Conservation (phyloP, 2,329 filamentous ascomycete genomes). For the Ceratocystis destructans region DNA sequence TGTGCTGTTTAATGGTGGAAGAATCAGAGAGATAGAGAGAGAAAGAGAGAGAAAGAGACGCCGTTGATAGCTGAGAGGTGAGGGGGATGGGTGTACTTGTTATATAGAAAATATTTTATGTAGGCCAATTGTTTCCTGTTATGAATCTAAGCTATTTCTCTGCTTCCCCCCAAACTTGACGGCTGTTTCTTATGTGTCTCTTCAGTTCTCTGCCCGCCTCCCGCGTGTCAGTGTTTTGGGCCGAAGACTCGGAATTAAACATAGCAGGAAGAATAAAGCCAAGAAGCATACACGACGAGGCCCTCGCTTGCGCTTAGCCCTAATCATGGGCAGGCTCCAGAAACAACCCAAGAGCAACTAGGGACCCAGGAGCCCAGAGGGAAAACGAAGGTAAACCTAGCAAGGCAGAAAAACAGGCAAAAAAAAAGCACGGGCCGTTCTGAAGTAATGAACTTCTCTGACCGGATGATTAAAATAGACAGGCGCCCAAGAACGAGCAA, state of each 20-base stretch:
- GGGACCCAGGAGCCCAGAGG: background rate
- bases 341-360: background rate
- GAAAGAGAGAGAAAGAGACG: background rate
- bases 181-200: background rate
- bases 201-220: background rate
- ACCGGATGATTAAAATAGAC: constrained; percentile 2
- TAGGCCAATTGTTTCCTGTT: background rate
- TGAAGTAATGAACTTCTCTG: background rate
- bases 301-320: constrained; percentile 3
- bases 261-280: background rate
- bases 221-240: constrained; percentile 6
- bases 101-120: background rate
- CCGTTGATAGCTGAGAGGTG: background rate
- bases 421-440: constrained; percentile 3
- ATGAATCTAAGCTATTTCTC: background rate
- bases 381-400: background rate
- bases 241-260: background rate
- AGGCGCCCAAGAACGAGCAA: background rate
- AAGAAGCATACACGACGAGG: background rate
- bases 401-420: constrained; percentile 1
- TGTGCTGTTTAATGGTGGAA: background rate
- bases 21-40: background rate
- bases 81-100: background rate
- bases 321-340: background rate
- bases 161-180: background rate